phyloP scores from a whole-genome alignment of 306 rosid genomes.

The Prunus dulcis region DNA sequence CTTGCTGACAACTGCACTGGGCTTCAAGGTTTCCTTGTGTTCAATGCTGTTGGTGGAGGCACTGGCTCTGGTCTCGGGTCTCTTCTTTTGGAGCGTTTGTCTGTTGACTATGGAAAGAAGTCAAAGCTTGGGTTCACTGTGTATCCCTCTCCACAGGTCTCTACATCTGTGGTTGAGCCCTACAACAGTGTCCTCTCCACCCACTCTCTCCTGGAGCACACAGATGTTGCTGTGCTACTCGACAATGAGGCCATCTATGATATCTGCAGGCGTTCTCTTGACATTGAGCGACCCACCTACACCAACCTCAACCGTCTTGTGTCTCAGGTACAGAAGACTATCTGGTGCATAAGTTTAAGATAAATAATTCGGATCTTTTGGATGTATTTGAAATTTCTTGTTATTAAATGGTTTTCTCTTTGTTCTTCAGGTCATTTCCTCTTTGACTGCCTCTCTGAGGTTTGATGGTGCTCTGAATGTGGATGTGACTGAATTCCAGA shows the following conservation, averaged over 20 bases:
- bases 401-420: background rate
- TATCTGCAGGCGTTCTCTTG: slow-evolving; percentile 90
- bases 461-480: slow-evolving; percentile 91
- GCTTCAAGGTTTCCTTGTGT: slow-evolving; percentile 88
- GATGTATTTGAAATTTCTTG: background rate
- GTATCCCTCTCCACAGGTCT: slow-evolving; percentile 91
- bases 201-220: slow-evolving; percentile 91
- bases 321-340: slow-evolving; percentile 55
- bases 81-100: slow-evolving; percentile 78
- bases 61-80: slow-evolving; percentile 95
- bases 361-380: background rate
- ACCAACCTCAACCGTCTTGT: slow-evolving; percentile 88
- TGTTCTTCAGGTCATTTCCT: slow-evolving; percentile 68
- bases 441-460: slow-evolving; percentile 83
- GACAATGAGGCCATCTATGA: slow-evolving; percentile 95
- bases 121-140: slow-evolving; percentile 92
- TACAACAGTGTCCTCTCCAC: slow-evolving; percentile 96
- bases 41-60: slow-evolving; percentile 94
- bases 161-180: slow-evolving; percentile 96
- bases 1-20: slow-evolving; percentile 96
- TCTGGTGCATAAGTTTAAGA: background rate
- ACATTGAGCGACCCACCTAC: slow-evolving; percentile 90
- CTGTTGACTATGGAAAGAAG: slow-evolving; percentile 90
- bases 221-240: slow-evolving; percentile 83
- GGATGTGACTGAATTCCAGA: slow-evolving; percentile 90